A percentile compares a stretch with the other conserved stretches of the same genome.
These are phyloP conservation scores for Tricholoma flavovirens DNA, from an alignment of 768 basidiomycete species.

Conservation along the genomic window DNA sequence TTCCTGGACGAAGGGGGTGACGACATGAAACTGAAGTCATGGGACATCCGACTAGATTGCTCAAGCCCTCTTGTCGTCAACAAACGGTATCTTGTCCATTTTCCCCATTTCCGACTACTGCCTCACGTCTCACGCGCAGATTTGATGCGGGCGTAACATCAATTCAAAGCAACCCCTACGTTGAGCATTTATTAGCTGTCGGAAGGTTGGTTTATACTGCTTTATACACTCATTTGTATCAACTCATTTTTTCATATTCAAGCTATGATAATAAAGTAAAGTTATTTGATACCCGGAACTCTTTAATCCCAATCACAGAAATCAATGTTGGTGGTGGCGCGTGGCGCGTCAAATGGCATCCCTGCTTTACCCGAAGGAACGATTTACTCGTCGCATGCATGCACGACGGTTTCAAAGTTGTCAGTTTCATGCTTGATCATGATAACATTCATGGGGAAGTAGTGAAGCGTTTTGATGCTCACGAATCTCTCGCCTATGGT, in stretches of 20 bases:
- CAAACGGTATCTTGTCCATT: constrained; percentile 44
- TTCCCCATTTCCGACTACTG: background rate
- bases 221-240: background rate
- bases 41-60: constrained; percentile 77
- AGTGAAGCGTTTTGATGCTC: constrained; percentile 62
- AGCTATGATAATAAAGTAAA: constrained; percentile 84
- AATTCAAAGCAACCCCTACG: constrained; percentile 77
- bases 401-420: constrained; percentile 94
- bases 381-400: constrained; percentile 94
- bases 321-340: constrained; percentile 84
- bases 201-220: constrained; percentile 58
- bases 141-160: constrained; percentile 92
- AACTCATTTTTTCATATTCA: background rate
- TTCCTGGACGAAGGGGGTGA: constrained; percentile 66
- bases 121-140: constrained; percentile 30
- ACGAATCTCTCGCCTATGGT: constrained; percentile 85
- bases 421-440: constrained; percentile 47
- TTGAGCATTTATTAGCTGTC: constrained; percentile 80
- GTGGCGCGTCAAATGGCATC: constrained; percentile 98
- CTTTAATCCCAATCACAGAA: constrained; percentile 46
- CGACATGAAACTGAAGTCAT: constrained; percentile 82
- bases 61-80: constrained; percentile 61
- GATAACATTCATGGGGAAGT: constrained; percentile 10
- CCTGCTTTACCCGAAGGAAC: constrained; percentile 51
- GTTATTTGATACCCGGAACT: constrained; percentile 78